A percentile compares a stretch with the other conserved stretches of the same genome.
Evolutionary conservation across 139 green algal species (phyloP).

Genomic region (Picochlorum sp.): DNA sequence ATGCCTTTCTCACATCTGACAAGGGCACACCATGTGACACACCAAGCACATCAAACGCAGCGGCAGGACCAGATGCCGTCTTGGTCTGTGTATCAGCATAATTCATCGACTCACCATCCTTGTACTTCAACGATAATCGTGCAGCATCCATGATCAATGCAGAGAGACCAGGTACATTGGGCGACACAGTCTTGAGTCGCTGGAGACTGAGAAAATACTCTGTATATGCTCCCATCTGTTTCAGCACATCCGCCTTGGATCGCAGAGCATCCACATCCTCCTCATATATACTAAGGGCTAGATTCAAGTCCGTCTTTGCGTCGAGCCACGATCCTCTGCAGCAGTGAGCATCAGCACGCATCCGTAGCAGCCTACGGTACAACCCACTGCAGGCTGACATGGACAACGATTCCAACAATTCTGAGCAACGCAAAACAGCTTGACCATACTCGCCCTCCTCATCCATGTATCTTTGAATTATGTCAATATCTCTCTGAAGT

Average conservation of each 20-base stretch:
- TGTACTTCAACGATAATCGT: slow-evolving; percentile 3
- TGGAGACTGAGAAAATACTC: slow-evolving; percentile 35
- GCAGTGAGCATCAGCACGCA: slow-evolving; percentile 15
- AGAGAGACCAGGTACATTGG: slow-evolving; percentile 22
- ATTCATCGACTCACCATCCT: neutral
- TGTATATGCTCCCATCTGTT: slow-evolving; percentile 9
- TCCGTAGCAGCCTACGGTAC: slow-evolving; percentile 9
- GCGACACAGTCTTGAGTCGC: slow-evolving; percentile 15
- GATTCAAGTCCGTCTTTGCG: slow-evolving; percentile 13
- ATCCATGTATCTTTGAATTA: neutral
- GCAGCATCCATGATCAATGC: slow-evolving; percentile 31
- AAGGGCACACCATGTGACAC: slow-evolving; percentile 1
- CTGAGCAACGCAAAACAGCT: slow-evolving; percentile 6
- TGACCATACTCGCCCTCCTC: slow-evolving; percentile 17
- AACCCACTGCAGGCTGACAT: slow-evolving; percentile 19
- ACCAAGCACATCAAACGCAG: slow-evolving; percentile 12
- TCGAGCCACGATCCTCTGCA: neutral
- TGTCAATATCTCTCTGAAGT: slow-evolving; percentile 4
- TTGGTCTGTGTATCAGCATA: neutral
- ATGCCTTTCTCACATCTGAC: slow-evolving; percentile 35
- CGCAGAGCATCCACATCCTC: slow-evolving; percentile 9
- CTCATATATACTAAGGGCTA: slow-evolving; percentile 10
- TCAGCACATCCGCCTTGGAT: slow-evolving; percentile 17
- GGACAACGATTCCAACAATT: slow-evolving; percentile 16
- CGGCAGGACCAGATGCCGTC: neutral